Evolutionary conservation across 257 asterid genomes (phyloP), one percentile per base, ranked within the genome.

Genomic region (Forsythia viridissima): DNA sequence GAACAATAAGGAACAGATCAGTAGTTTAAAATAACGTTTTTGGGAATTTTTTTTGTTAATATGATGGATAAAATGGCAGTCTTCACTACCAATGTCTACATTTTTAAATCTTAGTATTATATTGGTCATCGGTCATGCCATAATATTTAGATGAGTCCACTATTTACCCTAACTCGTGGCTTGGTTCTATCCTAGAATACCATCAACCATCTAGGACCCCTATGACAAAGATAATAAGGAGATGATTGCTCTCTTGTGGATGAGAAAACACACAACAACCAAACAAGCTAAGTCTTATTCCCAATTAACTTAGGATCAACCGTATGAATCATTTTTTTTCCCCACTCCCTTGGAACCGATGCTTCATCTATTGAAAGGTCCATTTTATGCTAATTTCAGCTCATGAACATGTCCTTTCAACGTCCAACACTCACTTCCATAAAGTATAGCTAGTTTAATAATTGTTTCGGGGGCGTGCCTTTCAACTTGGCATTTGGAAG

Each of bases 1-100:
- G 24, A 83, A 80, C 24, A 76, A 77, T 67, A 61, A 51, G 41
- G 79, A 81, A 81, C 70, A 67, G 11, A 75, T 82, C 7, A 82
- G 74, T 69, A 51, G n/a, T 70, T 74, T 69, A 72, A 40, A 41
- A 48, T 7, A 36, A 38, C 61, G 55, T 30, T 74, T 51, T 40
- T 11, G n/a, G 5, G 42, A 18, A 76, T 69, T 43, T 12, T 16
- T 66, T 51, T 63, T 24, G 39, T 24, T 8, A 63, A 21, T 9
- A 63, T 63, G 70, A 3, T 2, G 15, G 69, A 61, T 3, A 63
- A 30, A 16, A 30, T 63, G 40, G 70, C 39, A 63, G 70, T 9
- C 40, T 63, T 63, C 70, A 63, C 40, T 63, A 30, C 70, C 40
- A 11, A 10, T 63, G 39, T 63, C 70, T 30, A 63, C 70, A 63